Base-by-base conservation (phyloP, 768 basidiomycete genomes). In the Dacryopinax spathularia region DNA sequence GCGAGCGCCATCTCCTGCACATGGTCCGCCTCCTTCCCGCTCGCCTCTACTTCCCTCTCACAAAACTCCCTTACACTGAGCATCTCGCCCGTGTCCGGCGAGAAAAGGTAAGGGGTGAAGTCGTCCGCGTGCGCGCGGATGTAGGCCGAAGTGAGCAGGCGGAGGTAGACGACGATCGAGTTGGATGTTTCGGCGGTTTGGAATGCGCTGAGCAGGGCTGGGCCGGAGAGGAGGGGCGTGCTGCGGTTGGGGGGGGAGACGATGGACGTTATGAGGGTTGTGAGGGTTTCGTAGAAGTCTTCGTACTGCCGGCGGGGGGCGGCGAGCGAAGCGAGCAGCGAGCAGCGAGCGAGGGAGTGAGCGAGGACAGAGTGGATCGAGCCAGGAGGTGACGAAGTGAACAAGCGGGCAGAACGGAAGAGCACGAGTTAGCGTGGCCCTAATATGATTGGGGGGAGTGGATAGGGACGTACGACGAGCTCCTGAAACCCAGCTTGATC, bases 1-100 rank as follows among this genome's bases (percentile, higher is more conserved):
- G 86, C 80, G 12, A 95, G 77, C 0, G 92, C 91, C 34, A 81
- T 80, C 66, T 94, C 87, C 69, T 91, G 88, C 12, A 87, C 84
- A 67, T 94, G 86, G 68, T 94, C 92, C 48, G 88, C 89, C 77
- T 90, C 89, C 66, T 83, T 85, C 33, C 87, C 85, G 33, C 82
- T 74, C 1, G 86, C 81, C 64, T 94, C 89, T 25, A 96, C 91
- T 65, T 87, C 83, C 34, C 78, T 76, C 67, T 83, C 79, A 70
- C 91, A 93, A 72, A 94, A 96, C 3, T 81, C 80, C 2, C 79
- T 77, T 1, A 84, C 75, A 2, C 77, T 75, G 68, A 88, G 79
- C 12, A 75, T 77, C 27, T 81, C 80, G 29, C 79, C 82, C 0
- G 82, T 81, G 31, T 91, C 87, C 1, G 88, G 88, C 62, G 90